Evolutionary conservation across 225 moss, liverwort and hornwort species (phyloP).

Genomic region (Bryum argenteum): DNA sequence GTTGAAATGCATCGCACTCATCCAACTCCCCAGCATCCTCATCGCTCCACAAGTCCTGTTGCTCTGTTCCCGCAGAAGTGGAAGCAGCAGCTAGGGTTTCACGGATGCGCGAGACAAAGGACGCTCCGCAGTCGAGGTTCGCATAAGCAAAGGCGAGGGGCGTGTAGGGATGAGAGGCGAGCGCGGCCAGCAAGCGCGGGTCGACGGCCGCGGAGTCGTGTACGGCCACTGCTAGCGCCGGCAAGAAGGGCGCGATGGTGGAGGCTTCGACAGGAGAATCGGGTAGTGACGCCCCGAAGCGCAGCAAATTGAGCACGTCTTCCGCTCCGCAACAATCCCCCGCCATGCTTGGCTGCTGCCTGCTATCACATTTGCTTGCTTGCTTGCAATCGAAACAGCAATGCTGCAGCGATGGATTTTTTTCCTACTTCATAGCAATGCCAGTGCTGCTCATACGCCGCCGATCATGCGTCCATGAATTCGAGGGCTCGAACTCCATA

Average conservation of each 20-base stretch:
- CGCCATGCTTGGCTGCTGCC: slow-evolving; percentile 24
- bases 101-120: slow-evolving; percentile 23
- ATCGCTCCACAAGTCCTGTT: slow-evolving; percentile 36
- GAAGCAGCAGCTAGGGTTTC: slow-evolving; percentile 26
- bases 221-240: slow-evolving; percentile 58
- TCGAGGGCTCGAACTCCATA: background rate
- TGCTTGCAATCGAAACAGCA: background rate
- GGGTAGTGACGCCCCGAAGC: slow-evolving; percentile 35
- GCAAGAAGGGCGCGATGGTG: slow-evolving; percentile 56
- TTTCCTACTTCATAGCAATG: background rate
- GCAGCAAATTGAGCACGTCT: slow-evolving; percentile 40
- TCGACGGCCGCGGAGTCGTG: slow-evolving; percentile 61
- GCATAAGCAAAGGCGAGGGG: slow-evolving; percentile 73
- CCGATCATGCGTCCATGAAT: background rate
- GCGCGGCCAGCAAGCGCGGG: slow-evolving; percentile 58
- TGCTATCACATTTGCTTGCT: slow-evolving; percentile 1
- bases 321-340: slow-evolving; percentile 29
- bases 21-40: slow-evolving; percentile 62
- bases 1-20: slow-evolving; percentile 77
- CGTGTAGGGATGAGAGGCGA: slow-evolving; percentile 52
- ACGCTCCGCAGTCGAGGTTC: slow-evolving; percentile 56
- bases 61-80: background rate
- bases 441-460: background rate
- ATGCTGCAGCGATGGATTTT: background rate
- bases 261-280: slow-evolving; percentile 30